phyloP scores from a whole-genome alignment of 1,139 yeast species.

The Yamadazyma kanchanaburiensis region DNA sequence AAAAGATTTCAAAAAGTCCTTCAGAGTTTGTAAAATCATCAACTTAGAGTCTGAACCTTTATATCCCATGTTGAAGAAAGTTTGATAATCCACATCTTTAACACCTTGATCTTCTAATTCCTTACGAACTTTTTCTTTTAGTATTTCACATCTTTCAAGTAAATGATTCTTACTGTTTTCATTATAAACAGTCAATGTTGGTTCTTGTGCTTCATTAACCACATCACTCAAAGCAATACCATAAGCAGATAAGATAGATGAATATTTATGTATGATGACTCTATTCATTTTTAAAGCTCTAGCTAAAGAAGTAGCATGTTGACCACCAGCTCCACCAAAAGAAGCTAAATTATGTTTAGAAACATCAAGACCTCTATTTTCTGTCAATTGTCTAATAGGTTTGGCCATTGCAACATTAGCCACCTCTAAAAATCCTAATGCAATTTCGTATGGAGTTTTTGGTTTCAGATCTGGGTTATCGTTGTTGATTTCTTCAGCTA shows the following conservation, averaged over 20 bases:
- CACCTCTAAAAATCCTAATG: constrained; percentile 19
- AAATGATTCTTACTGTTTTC: constrained; percentile 10
- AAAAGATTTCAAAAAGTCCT: constrained; percentile 34
- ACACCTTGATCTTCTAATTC: constrained; percentile 20
- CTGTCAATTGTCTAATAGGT: constrained; percentile 20
- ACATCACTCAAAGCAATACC: constrained; percentile 20
- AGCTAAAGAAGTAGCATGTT: constrained; percentile 18
- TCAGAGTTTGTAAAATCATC: constrained; percentile 17
- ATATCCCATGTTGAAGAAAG: constrained; percentile 20
- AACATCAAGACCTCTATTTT: constrained; percentile 18
- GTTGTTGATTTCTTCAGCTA: constrained; percentile 40
- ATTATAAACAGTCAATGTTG: constrained; percentile 11
- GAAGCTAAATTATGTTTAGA: constrained; percentile 19
- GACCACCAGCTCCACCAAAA: constrained; percentile 25
- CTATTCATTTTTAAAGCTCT: constrained; percentile 16
- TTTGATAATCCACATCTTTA: constrained; percentile 9
- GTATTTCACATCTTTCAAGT: constrained; percentile 11
- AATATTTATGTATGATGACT: constrained; percentile 18
- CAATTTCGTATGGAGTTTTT: constrained; percentile 21
- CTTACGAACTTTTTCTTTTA: constrained; percentile 9
- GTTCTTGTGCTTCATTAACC: constrained; percentile 18
- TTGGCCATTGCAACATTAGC: constrained; percentile 21
- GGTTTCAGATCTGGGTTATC: constrained; percentile 25
- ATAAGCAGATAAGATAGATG: constrained; percentile 21
- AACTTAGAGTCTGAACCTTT: constrained; percentile 19